Percentiles rank a stretch among this genome's conserved stretches.
Evolutionary conservation across 352 stramenopile genomes (phyloP).

Genomic region (Phytophthora palmivora): DNA sequence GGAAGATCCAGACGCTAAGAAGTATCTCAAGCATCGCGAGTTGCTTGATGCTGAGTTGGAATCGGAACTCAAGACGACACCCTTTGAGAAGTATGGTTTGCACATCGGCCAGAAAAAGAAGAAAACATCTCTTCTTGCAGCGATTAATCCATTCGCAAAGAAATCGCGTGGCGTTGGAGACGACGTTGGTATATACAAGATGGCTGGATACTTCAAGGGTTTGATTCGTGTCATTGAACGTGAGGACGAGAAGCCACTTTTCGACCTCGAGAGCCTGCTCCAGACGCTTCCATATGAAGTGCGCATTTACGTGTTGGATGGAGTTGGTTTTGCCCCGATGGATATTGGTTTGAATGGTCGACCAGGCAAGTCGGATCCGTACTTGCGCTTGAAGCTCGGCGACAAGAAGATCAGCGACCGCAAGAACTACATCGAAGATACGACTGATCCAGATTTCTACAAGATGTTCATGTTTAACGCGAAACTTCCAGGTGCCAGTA

Average conservation of each 20-base stretch:
- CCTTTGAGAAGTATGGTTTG: slow-evolving; percentile 91
- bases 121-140: slow-evolving; percentile 61
- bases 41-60: slow-evolving; percentile 77
- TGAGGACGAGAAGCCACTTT: slow-evolving; percentile 79
- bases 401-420: slow-evolving; percentile 89
- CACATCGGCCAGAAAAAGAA: slow-evolving; percentile 85
- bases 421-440: slow-evolving; percentile 92
- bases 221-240: slow-evolving; percentile 89
- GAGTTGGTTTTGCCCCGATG: slow-evolving; percentile 86
- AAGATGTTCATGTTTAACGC: slow-evolving; percentile 89
- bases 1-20: slow-evolving; percentile 71
- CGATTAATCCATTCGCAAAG: slow-evolving; percentile 79
- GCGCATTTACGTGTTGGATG: slow-evolving; percentile 89
- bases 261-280: slow-evolving; percentile 77
- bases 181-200: slow-evolving; percentile 73
- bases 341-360: slow-evolving; percentile 85
- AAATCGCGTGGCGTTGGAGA: slow-evolving; percentile 48
- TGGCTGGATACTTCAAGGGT: slow-evolving; percentile 91
- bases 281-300: slow-evolving; percentile 84
- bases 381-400: slow-evolving; percentile 85
- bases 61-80: slow-evolving; percentile 79
- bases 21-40: slow-evolving; percentile 83
- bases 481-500: slow-evolving; percentile 84
- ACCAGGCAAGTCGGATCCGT: slow-evolving; percentile 89
- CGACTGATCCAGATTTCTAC: slow-evolving; percentile 92